Base-by-base conservation (phyloP, 257 asterid species). In the Catharanthus roseus region DNA sequence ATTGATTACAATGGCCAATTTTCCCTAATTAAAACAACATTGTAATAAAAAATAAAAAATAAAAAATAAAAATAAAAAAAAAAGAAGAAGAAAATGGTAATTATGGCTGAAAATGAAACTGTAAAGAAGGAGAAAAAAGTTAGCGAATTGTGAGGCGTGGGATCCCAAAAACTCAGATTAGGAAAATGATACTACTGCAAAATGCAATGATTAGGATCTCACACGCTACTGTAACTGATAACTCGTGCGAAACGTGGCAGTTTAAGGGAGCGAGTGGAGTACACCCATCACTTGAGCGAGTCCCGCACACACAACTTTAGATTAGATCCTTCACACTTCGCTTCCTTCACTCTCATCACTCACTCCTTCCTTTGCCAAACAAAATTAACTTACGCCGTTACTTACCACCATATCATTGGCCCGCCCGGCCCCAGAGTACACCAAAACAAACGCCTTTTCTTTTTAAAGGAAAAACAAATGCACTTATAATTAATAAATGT, bases 161-260 rank as follows among this genome's bases (percentile, higher is more conserved):
- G 81, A 77, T 77, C 81, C 77, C 70, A 72, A 72, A 77, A 36
- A 23, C 51, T 49, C 63, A 72, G 67, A 72, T 72, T 67, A 67
- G 45, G 39, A 38, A 47, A 42, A 23, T 47, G 16, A 58, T 56
- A 23, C 31, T 67, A 64, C 77, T 61, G 72, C 53, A 15, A 41
- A 10, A 55, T 28, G 0, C 39, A 50, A 47, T 34, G 45, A 62
- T 62, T 15, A 5, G 47, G n/a, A 53, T 24, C 45, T 36, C 61
- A 76, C 55, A 39, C 76, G 44, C 55, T 18, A 38, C 42, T 38
- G 42, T 38, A 38, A 38, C 42, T 38, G 5, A 38, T 8, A 38
- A 8, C 42, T 38, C 42, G 42, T 38, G 42, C 3, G 42, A 38
- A 38, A 66, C 66, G 80, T 66, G 80, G 54, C 58, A 0, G 18